Evolutionary conservation across 2,329 filamentous ascomycete genomes (phyloP).

Genomic region (Boeremia exigua): DNA sequence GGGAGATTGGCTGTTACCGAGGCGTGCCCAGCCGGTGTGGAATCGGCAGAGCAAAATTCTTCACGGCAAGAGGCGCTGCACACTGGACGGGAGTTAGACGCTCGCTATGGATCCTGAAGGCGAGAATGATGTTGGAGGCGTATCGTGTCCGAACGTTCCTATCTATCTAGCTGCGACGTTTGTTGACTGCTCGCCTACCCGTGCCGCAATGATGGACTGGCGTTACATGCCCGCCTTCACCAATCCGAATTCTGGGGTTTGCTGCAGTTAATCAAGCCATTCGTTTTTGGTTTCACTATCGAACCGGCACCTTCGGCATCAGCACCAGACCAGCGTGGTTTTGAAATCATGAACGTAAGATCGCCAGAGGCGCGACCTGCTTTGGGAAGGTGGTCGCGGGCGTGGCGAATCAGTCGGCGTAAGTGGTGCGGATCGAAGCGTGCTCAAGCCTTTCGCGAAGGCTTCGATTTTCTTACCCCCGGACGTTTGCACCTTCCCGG

Average conservation of each 20-base stretch:
- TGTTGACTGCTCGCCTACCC: slow-evolving; percentile 6
- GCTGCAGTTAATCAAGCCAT: slow-evolving; percentile 8
- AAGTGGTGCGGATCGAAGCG: slow-evolving; percentile 19
- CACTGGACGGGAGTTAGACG: not conserved
- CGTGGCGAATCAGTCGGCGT: slow-evolving; percentile 7
- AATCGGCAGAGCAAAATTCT: slow-evolving; percentile 17
- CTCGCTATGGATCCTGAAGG: not conserved
- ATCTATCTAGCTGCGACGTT: slow-evolving; percentile 3
- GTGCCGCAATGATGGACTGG: slow-evolving; percentile 1
- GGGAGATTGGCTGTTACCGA: slow-evolving; percentile 14
- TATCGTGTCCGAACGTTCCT: not conserved
- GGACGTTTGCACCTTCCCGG: slow-evolving; percentile 19
- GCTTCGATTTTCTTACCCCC: slow-evolving; percentile 32
- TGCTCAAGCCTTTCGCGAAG: slow-evolving; percentile 36
- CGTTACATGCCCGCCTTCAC: slow-evolving; percentile 10
- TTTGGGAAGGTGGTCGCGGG: slow-evolving; percentile 35
- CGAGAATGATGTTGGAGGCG: slow-evolving; percentile 3
- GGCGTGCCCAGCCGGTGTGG: slow-evolving; percentile 12
- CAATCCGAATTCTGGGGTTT: slow-evolving; percentile 10
- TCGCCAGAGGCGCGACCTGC: slow-evolving; percentile 18
- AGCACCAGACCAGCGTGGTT: slow-evolving; percentile 6
- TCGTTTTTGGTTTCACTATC: slow-evolving; percentile 13
- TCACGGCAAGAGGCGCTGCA: slow-evolving; percentile 12
- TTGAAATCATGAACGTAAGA: slow-evolving; percentile 30
- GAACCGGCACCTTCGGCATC: slow-evolving; percentile 22